Evolutionary conservation across 1,284 basidiomycete genomes (phyloP).

Genomic region (Cryptococcus deneoformans): DNA sequence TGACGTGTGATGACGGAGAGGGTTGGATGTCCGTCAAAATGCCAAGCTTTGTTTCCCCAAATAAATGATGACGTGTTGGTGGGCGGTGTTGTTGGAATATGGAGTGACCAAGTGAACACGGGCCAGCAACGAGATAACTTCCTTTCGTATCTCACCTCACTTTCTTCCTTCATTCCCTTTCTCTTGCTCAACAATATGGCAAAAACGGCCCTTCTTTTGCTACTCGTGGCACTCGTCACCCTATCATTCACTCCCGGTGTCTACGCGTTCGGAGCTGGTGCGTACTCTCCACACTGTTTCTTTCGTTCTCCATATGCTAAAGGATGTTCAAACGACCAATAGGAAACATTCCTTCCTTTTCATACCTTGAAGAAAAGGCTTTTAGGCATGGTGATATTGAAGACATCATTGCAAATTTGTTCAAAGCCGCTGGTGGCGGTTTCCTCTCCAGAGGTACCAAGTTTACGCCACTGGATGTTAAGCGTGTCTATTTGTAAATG

Average conservation of each 20-base stretch:
- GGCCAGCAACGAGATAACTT: no score
- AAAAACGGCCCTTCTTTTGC: conserved; percentile 23
- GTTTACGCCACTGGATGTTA: conserved; percentile 55
- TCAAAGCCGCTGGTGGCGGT: conserved; percentile 62
- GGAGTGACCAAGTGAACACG: no score
- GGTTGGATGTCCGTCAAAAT: no score
- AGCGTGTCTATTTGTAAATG: conserved; percentile 58
- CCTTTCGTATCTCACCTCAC: no score
- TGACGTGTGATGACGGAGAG: no score
- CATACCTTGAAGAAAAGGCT: conserved; percentile 58
- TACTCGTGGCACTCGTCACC: conserved; percentile 36
- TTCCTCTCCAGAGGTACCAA: conserved; percentile 67
- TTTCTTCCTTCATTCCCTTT: no score
- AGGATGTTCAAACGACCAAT: neutral
- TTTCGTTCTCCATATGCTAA: neutral
- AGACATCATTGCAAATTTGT: conserved; percentile 47
- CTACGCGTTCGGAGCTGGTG: no score
- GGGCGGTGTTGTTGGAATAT: no score
- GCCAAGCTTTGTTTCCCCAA: no score
- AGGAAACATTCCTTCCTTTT: conserved; percentile 49
- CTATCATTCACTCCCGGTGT: conserved; percentile 38
- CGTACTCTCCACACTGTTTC: neutral
- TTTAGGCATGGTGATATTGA: conserved; percentile 86
- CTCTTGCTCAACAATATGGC: no score
- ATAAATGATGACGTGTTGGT: no score